A percentile compares a stretch with the other conserved stretches of the same genome.
Evolutionary conservation across 768 basidiomycete species (phyloP).

Genomic region (Podaxis sp.): DNA sequence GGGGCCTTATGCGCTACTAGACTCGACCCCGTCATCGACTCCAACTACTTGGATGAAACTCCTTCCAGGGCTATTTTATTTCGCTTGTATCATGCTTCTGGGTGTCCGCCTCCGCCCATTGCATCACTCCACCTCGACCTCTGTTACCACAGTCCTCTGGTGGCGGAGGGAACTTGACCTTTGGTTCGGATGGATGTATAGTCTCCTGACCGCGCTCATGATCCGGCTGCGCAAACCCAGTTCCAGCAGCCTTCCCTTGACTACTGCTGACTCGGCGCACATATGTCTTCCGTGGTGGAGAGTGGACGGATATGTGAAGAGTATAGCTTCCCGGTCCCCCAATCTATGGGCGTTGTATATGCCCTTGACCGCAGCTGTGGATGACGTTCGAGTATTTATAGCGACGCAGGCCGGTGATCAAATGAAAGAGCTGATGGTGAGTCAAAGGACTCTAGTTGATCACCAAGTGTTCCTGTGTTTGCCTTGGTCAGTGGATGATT

Average conservation of each 20-base stretch:
- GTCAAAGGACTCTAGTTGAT: not conserved
- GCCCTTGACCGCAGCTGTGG: not conserved
- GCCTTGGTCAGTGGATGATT: not conserved
- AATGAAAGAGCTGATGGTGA: not conserved
- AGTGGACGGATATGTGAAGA: not conserved
- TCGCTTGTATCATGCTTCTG: slow-evolving; percentile 19
- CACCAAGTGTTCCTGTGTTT: not conserved
- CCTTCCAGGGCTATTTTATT: slow-evolving; percentile 18
- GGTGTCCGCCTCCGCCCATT: slow-evolving; percentile 15
- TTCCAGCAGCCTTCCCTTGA: not conserved
- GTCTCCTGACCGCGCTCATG: not conserved
- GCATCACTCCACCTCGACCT: slow-evolving; percentile 1
- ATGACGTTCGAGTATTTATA: not conserved
- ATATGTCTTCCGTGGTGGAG: not conserved
- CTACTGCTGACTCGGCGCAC: not conserved
- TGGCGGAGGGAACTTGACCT: slow-evolving; percentile 8
- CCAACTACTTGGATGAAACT: slow-evolving; percentile 11
- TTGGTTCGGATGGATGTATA: slow-evolving; percentile 3
- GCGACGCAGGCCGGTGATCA: not conserved
- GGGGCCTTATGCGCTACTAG: not conserved
- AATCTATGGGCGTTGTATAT: not conserved
- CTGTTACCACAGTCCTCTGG: slow-evolving; percentile 4
- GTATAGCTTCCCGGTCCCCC: not conserved
- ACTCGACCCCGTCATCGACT: not conserved
- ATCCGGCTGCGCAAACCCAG: slow-evolving; percentile 2